Base-by-base conservation (phyloP, 225 moss, liverwort and hornwort species). In the Ulota crispa region DNA sequence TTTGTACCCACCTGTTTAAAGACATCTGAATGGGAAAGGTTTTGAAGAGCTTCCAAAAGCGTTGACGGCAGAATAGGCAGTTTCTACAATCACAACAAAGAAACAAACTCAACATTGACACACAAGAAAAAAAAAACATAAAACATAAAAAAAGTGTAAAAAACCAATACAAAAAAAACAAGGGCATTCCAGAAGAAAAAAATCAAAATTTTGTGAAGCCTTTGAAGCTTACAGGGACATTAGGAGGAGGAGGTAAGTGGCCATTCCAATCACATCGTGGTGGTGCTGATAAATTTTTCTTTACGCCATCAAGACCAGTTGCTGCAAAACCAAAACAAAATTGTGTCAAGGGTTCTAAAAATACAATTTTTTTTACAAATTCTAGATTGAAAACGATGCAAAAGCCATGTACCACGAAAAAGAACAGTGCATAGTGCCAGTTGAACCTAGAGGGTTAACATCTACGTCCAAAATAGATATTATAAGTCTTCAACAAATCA, bases 241-340 rank as follows among this genome's bases (percentile, higher is more conserved):
- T 24, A 37, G 87, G 80, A 45, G 92, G 92, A 45, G 85, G 92
- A 45, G 85, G 85, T 28, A 85, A 71, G 68, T 90, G 89, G 57
- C 93, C 95, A 80, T 98, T 92, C 97, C 95, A 95, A 78, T 98
- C 97, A 83, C 91, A 91, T 32, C 94, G 88, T 1, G 88, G 89
- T 10, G 92, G 93, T 76, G 91, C 82, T 52, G 60, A 59, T 73
- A 92, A 50, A 0, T 74, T 65, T 37, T 78, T 88, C 34, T 76
- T 77, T 42, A 94, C 63, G 50, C 95, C 94, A 73, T 91, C 68
- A 66, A 95, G 84, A 34, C 97, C 97, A 84, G 86, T 89, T 43
- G 94, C 95, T 94, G 89, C 83, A 81, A 20, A 14, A 80, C 67
- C 31, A 14, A 81, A 26, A 52, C 24, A 18, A 63, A 64, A 65